Evolutionary conservation across 495 filamentous ascomycete genomes (phyloP).

Genomic region (Cenococcum geophilum): DNA sequence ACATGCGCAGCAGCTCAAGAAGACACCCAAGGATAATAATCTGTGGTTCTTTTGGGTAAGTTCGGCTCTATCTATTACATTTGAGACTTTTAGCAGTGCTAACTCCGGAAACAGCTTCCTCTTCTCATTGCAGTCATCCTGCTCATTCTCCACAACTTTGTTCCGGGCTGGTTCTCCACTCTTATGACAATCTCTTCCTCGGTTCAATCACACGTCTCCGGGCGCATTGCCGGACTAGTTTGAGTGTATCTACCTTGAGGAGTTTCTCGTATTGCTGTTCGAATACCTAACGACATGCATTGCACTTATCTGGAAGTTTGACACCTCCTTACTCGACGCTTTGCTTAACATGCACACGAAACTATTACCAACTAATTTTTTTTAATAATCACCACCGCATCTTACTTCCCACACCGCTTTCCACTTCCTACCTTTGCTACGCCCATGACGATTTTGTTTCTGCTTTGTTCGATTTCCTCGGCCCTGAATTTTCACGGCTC

Average conservation of each 20-base stretch:
- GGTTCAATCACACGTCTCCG: not conserved
- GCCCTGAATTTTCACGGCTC: too few species aligned
- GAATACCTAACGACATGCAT: not conserved
- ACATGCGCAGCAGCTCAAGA: slow-evolving; percentile 70
- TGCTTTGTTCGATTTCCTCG: too few species aligned
- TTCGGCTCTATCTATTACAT: not conserved
- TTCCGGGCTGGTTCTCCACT: not conserved
- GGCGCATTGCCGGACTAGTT: not conserved
- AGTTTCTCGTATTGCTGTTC: not conserved
- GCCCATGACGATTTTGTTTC: too few species aligned
- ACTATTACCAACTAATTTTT: too few species aligned
- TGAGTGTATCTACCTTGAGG: not conserved
- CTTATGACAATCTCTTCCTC: not conserved
- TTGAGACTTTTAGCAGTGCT: not conserved
- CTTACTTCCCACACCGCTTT: too few species aligned
- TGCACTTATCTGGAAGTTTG: not conserved
- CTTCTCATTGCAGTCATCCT: not conserved
- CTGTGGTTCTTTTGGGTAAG: slow-evolving; percentile 83
- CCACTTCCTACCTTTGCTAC: too few species aligned
- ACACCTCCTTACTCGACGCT: not conserved
- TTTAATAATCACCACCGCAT: too few species aligned
- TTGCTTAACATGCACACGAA: not conserved
- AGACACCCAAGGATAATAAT: slow-evolving; percentile 66
- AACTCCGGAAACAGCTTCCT: not conserved
- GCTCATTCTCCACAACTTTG: not conserved